Evolutionary conservation across 2,329 filamentous ascomycete genomes (phyloP).

Genomic region (Fusarium palustre): DNA sequence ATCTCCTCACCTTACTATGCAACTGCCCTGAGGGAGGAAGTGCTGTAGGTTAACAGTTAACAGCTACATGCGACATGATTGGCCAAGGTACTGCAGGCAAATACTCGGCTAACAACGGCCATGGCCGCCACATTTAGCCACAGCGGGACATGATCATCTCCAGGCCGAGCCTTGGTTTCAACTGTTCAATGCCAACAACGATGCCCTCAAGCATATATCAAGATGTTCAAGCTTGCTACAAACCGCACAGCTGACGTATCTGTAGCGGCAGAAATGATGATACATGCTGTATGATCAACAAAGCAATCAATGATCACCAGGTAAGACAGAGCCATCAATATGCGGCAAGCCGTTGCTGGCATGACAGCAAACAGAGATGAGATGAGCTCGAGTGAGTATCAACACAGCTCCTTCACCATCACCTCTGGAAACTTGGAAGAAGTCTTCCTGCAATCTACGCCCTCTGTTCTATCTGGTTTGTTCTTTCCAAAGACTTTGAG

Average conservation of each 20-base stretch:
- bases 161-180: slow-evolving; percentile 42
- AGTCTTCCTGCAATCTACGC: slow-evolving; percentile 24
- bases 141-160: slow-evolving; percentile 46
- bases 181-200: slow-evolving; percentile 42
- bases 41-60: not conserved
- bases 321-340: slow-evolving; percentile 20
- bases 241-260: slow-evolving; percentile 22
- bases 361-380: slow-evolving; percentile 33
- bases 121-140: slow-evolving; percentile 43
- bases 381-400: slow-evolving; percentile 36
- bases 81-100: slow-evolving; percentile 28
- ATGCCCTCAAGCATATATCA: slow-evolving; percentile 33
- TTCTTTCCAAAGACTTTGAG: not conserved
- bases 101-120: slow-evolving; percentile 43
- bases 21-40: not conserved
- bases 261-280: not conserved
- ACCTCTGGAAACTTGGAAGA: slow-evolving; percentile 38
- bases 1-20: not conserved
- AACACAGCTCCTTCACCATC: slow-evolving; percentile 32
- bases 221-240: slow-evolving; percentile 29
- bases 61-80: not conserved
- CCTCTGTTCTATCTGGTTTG: not conserved
- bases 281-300: slow-evolving; percentile 3
- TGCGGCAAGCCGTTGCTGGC: slow-evolving; percentile 37
- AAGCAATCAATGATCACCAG: slow-evolving; percentile 10